phyloP scores from a whole-genome alignment of 192 early-diverging fungal genomes.

The Chytriomyces hyalinus region DNA sequence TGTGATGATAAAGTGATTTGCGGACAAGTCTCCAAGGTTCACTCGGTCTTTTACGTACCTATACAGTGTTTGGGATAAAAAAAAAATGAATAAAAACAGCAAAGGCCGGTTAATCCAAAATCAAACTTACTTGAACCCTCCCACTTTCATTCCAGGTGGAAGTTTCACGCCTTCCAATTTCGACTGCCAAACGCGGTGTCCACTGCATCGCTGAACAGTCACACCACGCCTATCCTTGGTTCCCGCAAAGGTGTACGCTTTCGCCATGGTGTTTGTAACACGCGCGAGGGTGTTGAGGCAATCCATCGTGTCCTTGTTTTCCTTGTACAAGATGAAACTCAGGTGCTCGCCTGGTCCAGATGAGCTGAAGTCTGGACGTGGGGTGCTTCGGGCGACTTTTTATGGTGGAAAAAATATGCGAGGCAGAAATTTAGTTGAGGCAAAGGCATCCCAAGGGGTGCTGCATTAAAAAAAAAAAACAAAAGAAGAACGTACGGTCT shows the following conservation, averaged over 20 bases:
- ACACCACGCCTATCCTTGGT: constrained; percentile 94
- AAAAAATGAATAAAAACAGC: constrained; percentile 11
- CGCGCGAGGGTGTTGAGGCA: constrained; percentile 69
- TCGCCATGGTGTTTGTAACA: constrained; percentile 38
- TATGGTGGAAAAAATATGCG: background rate
- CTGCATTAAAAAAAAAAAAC: background rate
- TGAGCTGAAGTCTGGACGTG: constrained; percentile 24
- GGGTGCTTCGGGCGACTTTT: constrained; percentile 29
- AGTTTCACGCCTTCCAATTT: constrained; percentile 47
- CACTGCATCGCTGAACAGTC: constrained; percentile 84
- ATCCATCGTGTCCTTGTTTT: constrained; percentile 92
- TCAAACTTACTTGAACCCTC: constrained; percentile 25
- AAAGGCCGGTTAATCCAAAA: background rate
- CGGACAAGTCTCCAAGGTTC: constrained; percentile 82
- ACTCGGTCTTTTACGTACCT: constrained; percentile 65
- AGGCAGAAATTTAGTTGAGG: constrained; percentile 10
- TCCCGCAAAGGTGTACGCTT: constrained; percentile 82
- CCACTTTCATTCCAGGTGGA: constrained; percentile 13
- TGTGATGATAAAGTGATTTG: constrained; percentile 89
- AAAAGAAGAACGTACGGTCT: constrained; percentile 24
- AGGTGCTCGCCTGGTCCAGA: constrained; percentile 68
- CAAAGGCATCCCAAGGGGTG: background rate
- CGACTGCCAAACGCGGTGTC: constrained; percentile 62
- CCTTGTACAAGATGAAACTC: constrained; percentile 90
- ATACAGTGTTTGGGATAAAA: constrained; percentile 33